Percentiles rank a stretch among this genome's conserved stretches.
phyloP scores from a whole-genome alignment of 2,329 filamentous ascomycete species.

The Passalora sequoiae region DNA sequence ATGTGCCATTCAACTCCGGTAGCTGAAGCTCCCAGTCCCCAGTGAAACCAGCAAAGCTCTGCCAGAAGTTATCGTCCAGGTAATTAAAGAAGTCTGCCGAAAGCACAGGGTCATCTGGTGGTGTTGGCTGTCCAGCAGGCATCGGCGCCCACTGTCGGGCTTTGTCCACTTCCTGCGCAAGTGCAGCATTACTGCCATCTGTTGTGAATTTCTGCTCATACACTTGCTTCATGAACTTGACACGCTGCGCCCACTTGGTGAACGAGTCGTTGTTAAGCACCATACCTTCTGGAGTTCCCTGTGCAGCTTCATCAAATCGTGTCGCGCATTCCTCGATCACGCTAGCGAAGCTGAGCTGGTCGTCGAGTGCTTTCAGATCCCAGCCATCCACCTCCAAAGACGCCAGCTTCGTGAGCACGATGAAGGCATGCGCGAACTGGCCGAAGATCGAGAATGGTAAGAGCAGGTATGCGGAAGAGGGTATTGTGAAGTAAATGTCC shows the following conservation, averaged over 20 bases:
- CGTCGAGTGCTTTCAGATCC: slow-evolving; percentile 22
- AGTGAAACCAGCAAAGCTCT: slow-evolving; percentile 20
- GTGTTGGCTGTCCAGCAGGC: slow-evolving; percentile 5
- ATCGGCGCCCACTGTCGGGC: slow-evolving; percentile 3
- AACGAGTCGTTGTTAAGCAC: slow-evolving; percentile 29
- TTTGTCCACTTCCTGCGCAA: slow-evolving; percentile 3
- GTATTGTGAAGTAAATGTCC: slow-evolving; percentile 27
- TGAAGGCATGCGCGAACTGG: slow-evolving; percentile 30
- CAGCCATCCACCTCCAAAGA: slow-evolving; percentile 30
- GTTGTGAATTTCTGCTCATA: slow-evolving; percentile 23
- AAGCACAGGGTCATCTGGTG: slow-evolving; percentile 15
- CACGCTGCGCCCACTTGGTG: slow-evolving; percentile 26
- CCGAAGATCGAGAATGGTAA: slow-evolving; percentile 29
- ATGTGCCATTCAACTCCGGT: too few species aligned
- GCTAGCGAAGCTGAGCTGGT: slow-evolving; percentile 19
- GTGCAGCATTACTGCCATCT: neutral
- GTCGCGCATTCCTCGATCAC: slow-evolving; percentile 22
- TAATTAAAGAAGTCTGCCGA: slow-evolving; percentile 28
- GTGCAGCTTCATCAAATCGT: slow-evolving; percentile 21
- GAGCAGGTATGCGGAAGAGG: slow-evolving; percentile 23
- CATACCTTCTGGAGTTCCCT: slow-evolving; percentile 23
- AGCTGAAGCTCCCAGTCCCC: slow-evolving; percentile 16
- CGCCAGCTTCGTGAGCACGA: slow-evolving; percentile 27
- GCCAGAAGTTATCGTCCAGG: slow-evolving; percentile 27
- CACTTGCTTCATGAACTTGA: slow-evolving; percentile 27